Evolutionary conservation across 169 alveolate genomes (phyloP).

Genomic region (Perkinsus chesapeaki): DNA sequence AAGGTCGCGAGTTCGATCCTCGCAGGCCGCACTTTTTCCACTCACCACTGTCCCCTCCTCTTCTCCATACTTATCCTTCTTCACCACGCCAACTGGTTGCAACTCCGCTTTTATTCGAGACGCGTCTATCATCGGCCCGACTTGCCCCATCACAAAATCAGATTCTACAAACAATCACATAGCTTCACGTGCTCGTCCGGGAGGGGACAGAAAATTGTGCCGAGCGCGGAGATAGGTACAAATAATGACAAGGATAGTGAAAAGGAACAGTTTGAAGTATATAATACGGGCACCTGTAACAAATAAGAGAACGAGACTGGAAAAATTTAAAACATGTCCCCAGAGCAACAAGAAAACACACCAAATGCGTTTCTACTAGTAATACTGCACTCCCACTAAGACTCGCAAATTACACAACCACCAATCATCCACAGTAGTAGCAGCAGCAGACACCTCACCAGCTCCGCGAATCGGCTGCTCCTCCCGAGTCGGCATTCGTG

Average conservation of each 20-base stretch:
- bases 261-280: no score
- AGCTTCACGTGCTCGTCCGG: background rate
- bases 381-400: no score
- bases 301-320: no score
- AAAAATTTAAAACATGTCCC: no score
- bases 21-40: background rate
- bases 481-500: background rate
- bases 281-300: no score
- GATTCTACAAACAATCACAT: background rate
- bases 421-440: no score
- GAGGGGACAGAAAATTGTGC: no score
- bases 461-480: background rate
- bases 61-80: background rate
- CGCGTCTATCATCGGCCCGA: background rate
- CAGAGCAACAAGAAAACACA: no score
- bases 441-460: background rate
- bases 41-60: background rate
- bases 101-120: background rate
- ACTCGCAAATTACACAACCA: no score
- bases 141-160: background rate
- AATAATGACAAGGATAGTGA: no score
- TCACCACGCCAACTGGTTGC: background rate
- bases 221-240: no score
- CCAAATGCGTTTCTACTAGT: no score
- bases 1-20: conserved; percentile 5